Evolutionary conservation across 345 rosid genomes (phyloP), one percentile per base, ranked within the genome.

Genomic region (Microcos paniculata): DNA sequence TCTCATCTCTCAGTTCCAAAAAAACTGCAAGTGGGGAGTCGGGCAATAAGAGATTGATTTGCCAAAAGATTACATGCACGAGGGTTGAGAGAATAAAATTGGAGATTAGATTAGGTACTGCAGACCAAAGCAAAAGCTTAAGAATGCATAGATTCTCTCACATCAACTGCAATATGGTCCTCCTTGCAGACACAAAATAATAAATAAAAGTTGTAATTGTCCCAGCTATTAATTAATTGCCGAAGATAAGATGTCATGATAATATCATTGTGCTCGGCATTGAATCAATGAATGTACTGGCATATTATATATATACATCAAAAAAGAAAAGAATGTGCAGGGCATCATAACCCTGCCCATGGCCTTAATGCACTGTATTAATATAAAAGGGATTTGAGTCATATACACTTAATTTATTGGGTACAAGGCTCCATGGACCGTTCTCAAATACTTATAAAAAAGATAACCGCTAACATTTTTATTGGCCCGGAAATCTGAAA

Each of bases 71-170:
- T 70, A 71, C 42, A 59, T 21, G 31, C 74, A 61, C 61, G 64
- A 46, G 70, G 42, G 43, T 4, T 6, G 55, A 24, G 40, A 49
- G 0, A 43, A 45, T 64, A 70, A 70, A 53, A 35, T 10, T 57
- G 8, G 33, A 55, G 59, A 9, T 55, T 21, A 55, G 59, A 9
- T 55, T 21, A 35, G 56, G 56, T 43, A 43, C 40, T 7, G 1
- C 42, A 10, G 10, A n/a, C 3, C 23, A 19, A 57, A n/a, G 10
- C n/a, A 16, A 43, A 69, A 33, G 26, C 49, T 49, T 42, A 61
- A 43, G 24, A n/a, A 8, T 76, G 68, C 40, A 26, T 70, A 19
- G 81, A 75, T 78, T 77, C 79, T 62, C 24, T 55, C 35, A 48
- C 48, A 23, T 16, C 58, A 72, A 66, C 55, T 65, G 62, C 43